phyloP scores from a whole-genome alignment of 1,284 basidiomycete genomes.

The Ganoderma boninense region DNA sequence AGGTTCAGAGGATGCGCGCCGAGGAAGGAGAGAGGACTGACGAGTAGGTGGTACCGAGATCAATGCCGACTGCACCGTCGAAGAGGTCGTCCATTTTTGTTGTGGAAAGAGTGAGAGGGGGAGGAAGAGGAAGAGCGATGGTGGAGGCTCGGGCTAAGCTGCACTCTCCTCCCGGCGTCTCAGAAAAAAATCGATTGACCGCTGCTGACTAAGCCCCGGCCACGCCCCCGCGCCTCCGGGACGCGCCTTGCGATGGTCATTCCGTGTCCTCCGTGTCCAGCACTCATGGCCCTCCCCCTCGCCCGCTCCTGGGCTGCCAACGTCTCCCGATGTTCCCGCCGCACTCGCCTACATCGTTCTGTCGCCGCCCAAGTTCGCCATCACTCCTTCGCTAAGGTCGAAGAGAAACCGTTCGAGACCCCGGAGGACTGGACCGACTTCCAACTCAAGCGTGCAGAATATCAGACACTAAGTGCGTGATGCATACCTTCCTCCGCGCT shows the following conservation, averaged over 20 bases:
- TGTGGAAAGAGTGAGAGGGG: conserved; percentile 37
- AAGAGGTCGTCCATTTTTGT: conserved; percentile 92
- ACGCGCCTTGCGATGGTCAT: conserved; percentile 31
- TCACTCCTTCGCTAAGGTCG: conserved; percentile 42
- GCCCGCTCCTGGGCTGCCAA: conserved; percentile 54
- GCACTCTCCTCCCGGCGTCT: conserved; percentile 18
- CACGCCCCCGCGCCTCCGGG: conserved; percentile 32
- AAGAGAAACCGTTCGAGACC: conserved; percentile 51
- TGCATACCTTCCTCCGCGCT: conserved; percentile 15
- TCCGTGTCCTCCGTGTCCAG: conserved; percentile 34
- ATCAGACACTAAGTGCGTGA: conserved; percentile 61
- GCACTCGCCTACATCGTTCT: conserved; percentile 23
- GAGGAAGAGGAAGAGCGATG: conserved; percentile 23
- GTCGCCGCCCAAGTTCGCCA: conserved; percentile 24
- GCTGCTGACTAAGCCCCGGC: conserved; percentile 41
- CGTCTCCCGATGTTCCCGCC: conserved; percentile 45
- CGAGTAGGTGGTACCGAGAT: conserved; percentile 92
- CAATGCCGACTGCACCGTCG: conserved; percentile 97
- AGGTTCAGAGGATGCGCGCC: conserved; percentile 16
- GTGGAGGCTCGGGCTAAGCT: conserved; percentile 40
- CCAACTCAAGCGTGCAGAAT: conserved; percentile 63
- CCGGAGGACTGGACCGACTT: conserved; percentile 71
- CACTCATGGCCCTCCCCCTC: conserved; percentile 43
- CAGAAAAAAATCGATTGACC: conserved; percentile 48
- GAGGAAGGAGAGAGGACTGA: conserved; percentile 50